Conservation (phyloP, 306 rosid genomes). For the Notholithocarpus densiflorus region DNA sequence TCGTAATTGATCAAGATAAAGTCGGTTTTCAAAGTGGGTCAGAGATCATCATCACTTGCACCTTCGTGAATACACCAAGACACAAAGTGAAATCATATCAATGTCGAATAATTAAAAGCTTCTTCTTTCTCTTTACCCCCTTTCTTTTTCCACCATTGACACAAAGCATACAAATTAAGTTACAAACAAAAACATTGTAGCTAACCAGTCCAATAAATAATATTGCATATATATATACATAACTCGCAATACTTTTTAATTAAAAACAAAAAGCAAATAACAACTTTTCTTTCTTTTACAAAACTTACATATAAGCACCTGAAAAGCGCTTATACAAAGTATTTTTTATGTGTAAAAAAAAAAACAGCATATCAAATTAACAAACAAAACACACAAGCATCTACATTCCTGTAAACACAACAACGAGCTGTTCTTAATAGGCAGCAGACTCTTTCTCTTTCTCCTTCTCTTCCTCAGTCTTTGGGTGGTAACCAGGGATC, state of each 20-base stretch:
- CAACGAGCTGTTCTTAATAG: not conserved
- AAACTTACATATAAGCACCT: not conserved
- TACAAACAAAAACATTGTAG: too few species aligned
- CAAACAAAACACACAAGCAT: not conserved
- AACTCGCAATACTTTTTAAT: too few species aligned
- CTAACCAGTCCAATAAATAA: too few species aligned
- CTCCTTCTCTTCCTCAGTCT: slow-evolving; percentile 37
- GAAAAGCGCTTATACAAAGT: not conserved
- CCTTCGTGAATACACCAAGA: not conserved
- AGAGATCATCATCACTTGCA: not conserved
- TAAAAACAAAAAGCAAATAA: not conserved
- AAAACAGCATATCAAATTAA: not conserved
- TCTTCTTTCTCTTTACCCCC: too few species aligned
- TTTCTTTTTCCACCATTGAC: too few species aligned
- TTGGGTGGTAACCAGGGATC: slow-evolving; percentile 69
- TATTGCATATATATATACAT: too few species aligned
- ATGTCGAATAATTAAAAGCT: not conserved
- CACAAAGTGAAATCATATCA: not conserved
- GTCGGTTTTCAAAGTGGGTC: not conserved
- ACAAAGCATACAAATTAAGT: too few species aligned
- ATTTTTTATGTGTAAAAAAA: not conserved
- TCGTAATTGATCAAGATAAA: not conserved
- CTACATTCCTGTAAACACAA: not conserved
- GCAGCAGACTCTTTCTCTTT: slow-evolving; percentile 2
- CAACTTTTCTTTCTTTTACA: not conserved